phyloP scores from a whole-genome alignment of 148 eudicot species.

The Vaccinium vitisidaea region DNA sequence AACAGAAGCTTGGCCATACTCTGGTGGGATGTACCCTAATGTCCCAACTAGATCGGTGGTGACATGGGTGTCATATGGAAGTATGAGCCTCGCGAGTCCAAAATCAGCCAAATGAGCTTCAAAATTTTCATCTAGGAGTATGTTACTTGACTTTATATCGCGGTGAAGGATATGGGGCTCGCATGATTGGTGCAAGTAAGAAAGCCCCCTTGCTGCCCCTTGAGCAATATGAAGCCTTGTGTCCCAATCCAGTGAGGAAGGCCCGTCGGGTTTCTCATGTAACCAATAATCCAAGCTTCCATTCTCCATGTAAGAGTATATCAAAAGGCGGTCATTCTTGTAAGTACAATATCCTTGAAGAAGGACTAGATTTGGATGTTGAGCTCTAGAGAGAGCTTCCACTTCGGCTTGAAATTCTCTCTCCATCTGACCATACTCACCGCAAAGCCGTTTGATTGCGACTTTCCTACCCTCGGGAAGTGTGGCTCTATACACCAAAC shows the following conservation, averaged over 20 bases:
- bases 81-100: slow-evolving; percentile 50
- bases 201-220: slow-evolving; percentile 46
- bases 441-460: slow-evolving; percentile 52
- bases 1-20: slow-evolving; percentile 50
- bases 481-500: slow-evolving; percentile 44
- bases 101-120: slow-evolving; percentile 60
- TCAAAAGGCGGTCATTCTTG: slow-evolving; percentile 38
- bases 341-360: slow-evolving; percentile 48
- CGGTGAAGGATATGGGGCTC: slow-evolving; percentile 52
- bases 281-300: slow-evolving; percentile 58
- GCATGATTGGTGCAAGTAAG: slow-evolving; percentile 48
- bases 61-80: slow-evolving; percentile 46
- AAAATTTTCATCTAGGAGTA: slow-evolving; percentile 44
- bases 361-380: slow-evolving; percentile 46
- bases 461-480: slow-evolving; percentile 40
- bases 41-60: slow-evolving; percentile 59
- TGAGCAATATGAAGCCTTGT: slow-evolving; percentile 38
- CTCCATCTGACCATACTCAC: slow-evolving; percentile 45
- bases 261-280: slow-evolving; percentile 49
- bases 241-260: slow-evolving; percentile 43
- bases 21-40: slow-evolving; percentile 56
- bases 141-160: slow-evolving; percentile 56
- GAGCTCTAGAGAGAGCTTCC: slow-evolving; percentile 48
- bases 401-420: slow-evolving; percentile 55
- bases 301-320: slow-evolving; percentile 54